Evolutionary conservation across 2,329 filamentous ascomycete genomes (phyloP).

Genomic region (Fusarium illudens): DNA sequence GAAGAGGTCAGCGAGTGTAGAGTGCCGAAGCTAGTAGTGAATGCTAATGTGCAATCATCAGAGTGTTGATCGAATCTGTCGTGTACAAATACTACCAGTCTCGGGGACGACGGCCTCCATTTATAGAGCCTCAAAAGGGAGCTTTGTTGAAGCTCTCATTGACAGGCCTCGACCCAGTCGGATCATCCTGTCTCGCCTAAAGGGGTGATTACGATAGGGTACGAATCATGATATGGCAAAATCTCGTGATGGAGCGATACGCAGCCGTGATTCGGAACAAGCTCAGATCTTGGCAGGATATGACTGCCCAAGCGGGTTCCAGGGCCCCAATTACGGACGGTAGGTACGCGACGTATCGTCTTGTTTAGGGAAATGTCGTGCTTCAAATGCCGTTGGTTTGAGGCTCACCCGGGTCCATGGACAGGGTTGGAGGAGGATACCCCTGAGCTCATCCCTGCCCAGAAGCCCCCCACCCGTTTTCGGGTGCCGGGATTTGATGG

Average conservation of each 20-base stretch:
- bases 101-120: slow-evolving; percentile 1
- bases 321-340: background rate
- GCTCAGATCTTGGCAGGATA: background rate
- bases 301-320: slow-evolving; percentile 23
- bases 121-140: slow-evolving; percentile 16
- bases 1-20: background rate
- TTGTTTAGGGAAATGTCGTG: slow-evolving; percentile 2
- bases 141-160: background rate
- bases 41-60: slow-evolving; percentile 8
- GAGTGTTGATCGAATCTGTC: background rate
- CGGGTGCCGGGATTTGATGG: slow-evolving; percentile 6
- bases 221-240: slow-evolving; percentile 26
- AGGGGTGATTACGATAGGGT: slow-evolving; percentile 31
- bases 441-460: background rate
- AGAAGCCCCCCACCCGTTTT: slow-evolving; percentile 4
- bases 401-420: slow-evolving; percentile 27
- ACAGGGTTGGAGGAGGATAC: background rate
- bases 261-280: slow-evolving; percentile 18
- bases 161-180: background rate
- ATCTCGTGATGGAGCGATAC: slow-evolving; percentile 32
- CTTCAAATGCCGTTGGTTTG: slow-evolving; percentile 34
- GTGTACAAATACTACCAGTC: background rate
- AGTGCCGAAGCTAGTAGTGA: background rate
- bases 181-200: slow-evolving; percentile 25
- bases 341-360: background rate